phyloP scores from a whole-genome alignment of 805 yeast genomes.

The Saccharomycopsis sp. region DNA sequence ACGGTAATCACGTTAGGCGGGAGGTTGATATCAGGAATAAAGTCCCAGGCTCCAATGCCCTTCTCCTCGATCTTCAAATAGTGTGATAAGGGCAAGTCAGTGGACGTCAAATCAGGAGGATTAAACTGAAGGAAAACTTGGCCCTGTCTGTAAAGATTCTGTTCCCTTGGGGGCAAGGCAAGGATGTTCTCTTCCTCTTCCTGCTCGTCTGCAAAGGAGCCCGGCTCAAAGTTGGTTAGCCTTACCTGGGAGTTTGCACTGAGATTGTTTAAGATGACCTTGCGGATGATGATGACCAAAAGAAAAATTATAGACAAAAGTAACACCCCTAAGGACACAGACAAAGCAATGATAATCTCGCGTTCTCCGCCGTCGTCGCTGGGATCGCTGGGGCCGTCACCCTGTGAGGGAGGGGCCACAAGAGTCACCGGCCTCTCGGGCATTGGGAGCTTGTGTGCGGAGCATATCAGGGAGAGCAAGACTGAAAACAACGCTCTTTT shows the following conservation, averaged over 20 bases:
- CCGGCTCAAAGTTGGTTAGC: slow-evolving; percentile 18
- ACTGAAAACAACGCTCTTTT: background rate
- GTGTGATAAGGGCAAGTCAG: slow-evolving; percentile 43
- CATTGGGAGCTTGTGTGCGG: background rate
- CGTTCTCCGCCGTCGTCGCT: background rate
- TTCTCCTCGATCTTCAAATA: slow-evolving; percentile 70
- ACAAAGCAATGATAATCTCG: background rate
- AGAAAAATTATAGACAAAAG: background rate
- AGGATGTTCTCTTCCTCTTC: slow-evolving; percentile 18
- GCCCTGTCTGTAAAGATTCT: slow-evolving; percentile 34
- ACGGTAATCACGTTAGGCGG: slow-evolving; percentile 54
- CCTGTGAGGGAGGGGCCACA: background rate
- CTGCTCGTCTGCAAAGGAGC: slow-evolving; percentile 21
- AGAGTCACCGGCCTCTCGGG: background rate
- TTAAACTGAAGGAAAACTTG: slow-evolving; percentile 32
- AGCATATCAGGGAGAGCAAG: background rate
- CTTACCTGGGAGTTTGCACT: background rate
- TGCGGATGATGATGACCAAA: background rate
- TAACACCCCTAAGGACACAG: background rate
- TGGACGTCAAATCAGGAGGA: slow-evolving; percentile 39
- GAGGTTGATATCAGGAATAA: slow-evolving; percentile 40
- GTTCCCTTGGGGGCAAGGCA: slow-evolving; percentile 28
- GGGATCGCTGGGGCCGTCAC: background rate
- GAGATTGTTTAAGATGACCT: background rate
- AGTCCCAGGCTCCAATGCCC: slow-evolving; percentile 88